Base-by-base conservation (phyloP, 2,329 filamentous ascomycete species). In the Verruconis gallopava region DNA sequence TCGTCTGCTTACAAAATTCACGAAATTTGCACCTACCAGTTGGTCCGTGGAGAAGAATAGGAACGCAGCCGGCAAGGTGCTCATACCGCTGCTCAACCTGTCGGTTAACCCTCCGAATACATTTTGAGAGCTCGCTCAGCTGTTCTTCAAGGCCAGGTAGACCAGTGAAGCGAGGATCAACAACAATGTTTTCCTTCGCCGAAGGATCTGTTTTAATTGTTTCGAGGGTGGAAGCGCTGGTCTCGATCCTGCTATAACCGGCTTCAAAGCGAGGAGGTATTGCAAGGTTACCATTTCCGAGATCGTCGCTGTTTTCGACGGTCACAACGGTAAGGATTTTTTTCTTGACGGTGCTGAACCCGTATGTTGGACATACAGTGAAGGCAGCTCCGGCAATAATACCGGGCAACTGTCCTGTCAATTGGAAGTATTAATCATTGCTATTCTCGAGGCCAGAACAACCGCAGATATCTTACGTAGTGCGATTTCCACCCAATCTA, bases 11-110 rank as follows among this genome's bases (percentile, higher is more conserved):
- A 72, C 19, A 15, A 37, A 13, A 9, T 9, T 9, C 15, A 15
- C 17, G 11, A 11, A 17, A 15, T 12, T 18, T 18, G 9, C 11
- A 11, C 12, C 17, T 15, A 33, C 41, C 42, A 2, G 42, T 75
- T 14, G 83, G 79, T 12, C 89, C 89, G 55, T 93, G 79, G 3
- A 95, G 67, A 18, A 91, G 69, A 25, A 91, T 71, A 0, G 76
- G 77, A 40, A 72, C 21, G 13, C 13, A 25, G 9, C 17, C 15
- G 9, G 15, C 21, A 34, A 39, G 15, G 37, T 39, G 34, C 34
- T 6, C 34, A 15, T 36, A 14, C 9, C 13, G 34, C n/a, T 36
- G 6, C 14, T 19, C n/a, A 19, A 36, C 17, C 14, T 36, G 34
- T n/a, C 15, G 22, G 17, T 38, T 36, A 19, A 46, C 34, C 12